phyloP scores from a whole-genome alignment of 1,284 basidiomycete species.

The Heliocybe sulcata region DNA sequence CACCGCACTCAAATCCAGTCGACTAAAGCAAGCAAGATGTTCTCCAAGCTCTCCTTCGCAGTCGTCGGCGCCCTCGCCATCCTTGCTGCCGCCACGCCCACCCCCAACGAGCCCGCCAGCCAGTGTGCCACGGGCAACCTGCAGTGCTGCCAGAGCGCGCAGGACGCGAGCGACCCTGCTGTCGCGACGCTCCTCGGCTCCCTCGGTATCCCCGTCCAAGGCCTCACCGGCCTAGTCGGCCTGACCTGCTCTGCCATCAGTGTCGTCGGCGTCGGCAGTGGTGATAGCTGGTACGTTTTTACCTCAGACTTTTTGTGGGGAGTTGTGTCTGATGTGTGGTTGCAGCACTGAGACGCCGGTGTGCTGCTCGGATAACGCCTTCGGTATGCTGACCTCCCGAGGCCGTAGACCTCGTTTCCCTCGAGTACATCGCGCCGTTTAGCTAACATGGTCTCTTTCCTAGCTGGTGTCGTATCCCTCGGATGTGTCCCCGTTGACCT shows the following conservation, averaged over 20 bases:
- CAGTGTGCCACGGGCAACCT: conserved; percentile 22
- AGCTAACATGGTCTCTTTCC: too few species aligned
- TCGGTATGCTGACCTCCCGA: too few species aligned
- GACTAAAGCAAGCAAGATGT: neutral
- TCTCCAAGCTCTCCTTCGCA: neutral
- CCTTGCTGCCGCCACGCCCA: conserved; percentile 10
- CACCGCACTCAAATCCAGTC: neutral
- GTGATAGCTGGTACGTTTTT: conserved; percentile 20
- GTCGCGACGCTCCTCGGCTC: conserved; percentile 18
- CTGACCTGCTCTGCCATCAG: conserved; percentile 24
- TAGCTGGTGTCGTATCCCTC: too few species aligned
- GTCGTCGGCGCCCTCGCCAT: neutral
- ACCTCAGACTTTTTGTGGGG: too few species aligned
- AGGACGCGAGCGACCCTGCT: conserved; percentile 14
- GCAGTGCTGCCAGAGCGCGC: conserved; percentile 22
- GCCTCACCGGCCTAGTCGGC: conserved; percentile 20
- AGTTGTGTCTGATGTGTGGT: too few species aligned
- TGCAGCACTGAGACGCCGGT: too few species aligned
- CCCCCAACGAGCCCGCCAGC: conserved; percentile 13
- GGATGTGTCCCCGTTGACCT: too few species aligned
- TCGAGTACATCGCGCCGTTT: too few species aligned
- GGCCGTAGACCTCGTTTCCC: too few species aligned
- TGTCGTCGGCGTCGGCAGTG: conserved; percentile 21
- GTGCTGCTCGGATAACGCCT: too few species aligned
- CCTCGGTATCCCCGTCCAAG: conserved; percentile 20